phyloP scores from a whole-genome alignment of 352 stramenopile genomes.

The Aphanomyces invadans region DNA sequence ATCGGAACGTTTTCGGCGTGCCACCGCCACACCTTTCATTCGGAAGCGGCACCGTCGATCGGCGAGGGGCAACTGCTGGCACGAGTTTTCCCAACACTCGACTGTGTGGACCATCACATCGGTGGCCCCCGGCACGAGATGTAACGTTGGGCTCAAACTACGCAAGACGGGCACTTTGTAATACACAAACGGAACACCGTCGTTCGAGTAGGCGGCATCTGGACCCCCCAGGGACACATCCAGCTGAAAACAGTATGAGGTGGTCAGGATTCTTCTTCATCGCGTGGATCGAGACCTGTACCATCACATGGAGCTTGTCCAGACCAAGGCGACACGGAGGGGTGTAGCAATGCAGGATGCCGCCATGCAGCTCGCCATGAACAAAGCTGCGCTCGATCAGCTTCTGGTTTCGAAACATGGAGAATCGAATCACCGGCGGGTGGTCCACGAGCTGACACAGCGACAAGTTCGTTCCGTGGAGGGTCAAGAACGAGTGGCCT shows the following conservation, averaged over 20 bases:
- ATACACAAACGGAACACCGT: constrained; percentile 5
- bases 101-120: constrained; percentile 19
- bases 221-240: constrained; percentile 9
- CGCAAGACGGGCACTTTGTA: constrained; percentile 12
- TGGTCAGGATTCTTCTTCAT: not conserved
- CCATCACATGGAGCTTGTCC: constrained; percentile 13
- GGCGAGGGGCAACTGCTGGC: not conserved
- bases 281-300: not conserved
- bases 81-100: constrained; percentile 22
- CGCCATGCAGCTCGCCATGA: not conserved
- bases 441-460: constrained; percentile 1
- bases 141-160: constrained; percentile 14
- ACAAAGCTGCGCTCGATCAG: constrained; percentile 8
- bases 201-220: constrained; percentile 6
- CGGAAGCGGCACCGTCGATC: constrained; percentile 12
- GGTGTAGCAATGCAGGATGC: constrained; percentile 19
- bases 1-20: not conserved
- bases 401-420: constrained; percentile 7
- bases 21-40: constrained; percentile 6
- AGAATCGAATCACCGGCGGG: constrained; percentile 10
- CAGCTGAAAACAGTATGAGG: too few species aligned
- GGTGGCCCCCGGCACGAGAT: constrained; percentile 16
- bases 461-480: constrained; percentile 8
- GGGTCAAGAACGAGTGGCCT: constrained; percentile 12
- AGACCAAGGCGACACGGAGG: constrained; percentile 6